Conservation (phyloP, 495 filamentous ascomycete species). For the Letharia columbiana region DNA sequence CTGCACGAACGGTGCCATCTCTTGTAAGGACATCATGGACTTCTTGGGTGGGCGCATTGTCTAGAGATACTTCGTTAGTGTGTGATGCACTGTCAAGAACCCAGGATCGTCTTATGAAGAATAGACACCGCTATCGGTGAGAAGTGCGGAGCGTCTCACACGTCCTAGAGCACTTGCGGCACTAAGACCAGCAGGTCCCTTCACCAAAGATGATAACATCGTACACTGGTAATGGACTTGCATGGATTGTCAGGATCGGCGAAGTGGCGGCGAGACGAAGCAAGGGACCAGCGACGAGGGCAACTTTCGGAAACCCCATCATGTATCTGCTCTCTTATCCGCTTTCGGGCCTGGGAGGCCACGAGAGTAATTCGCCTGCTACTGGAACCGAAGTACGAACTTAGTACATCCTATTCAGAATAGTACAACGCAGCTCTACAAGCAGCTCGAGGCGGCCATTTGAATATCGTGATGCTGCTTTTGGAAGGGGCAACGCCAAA, state of each 20-base stretch:
- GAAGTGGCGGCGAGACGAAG: background rate
- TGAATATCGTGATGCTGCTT: background rate
- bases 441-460: background rate
- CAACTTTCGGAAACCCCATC: background rate
- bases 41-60: slow-evolving; percentile 4
- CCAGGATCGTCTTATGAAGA: slow-evolving; percentile 48
- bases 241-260: slow-evolving; percentile 6
- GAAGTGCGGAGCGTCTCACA: slow-evolving; percentile 41
- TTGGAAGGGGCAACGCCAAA: background rate
- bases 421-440: background rate
- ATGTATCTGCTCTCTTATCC: no score
- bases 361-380: background rate
- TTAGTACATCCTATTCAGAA: background rate
- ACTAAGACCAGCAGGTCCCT: slow-evolving; percentile 35
- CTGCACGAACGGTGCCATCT: slow-evolving; percentile 45
- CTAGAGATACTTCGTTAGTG: background rate
- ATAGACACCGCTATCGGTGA: slow-evolving; percentile 50
- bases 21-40: slow-evolving; percentile 49
- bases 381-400: background rate
- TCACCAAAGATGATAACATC: slow-evolving; percentile 36
- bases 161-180: slow-evolving; percentile 47
- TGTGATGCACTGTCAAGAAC: slow-evolving; percentile 28
- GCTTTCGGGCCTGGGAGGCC: no score
- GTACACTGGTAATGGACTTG: slow-evolving; percentile 25
- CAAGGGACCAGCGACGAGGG: background rate